Conservation (phyloP, 2,329 filamentous ascomycete genomes). For the Penicillium freii region DNA sequence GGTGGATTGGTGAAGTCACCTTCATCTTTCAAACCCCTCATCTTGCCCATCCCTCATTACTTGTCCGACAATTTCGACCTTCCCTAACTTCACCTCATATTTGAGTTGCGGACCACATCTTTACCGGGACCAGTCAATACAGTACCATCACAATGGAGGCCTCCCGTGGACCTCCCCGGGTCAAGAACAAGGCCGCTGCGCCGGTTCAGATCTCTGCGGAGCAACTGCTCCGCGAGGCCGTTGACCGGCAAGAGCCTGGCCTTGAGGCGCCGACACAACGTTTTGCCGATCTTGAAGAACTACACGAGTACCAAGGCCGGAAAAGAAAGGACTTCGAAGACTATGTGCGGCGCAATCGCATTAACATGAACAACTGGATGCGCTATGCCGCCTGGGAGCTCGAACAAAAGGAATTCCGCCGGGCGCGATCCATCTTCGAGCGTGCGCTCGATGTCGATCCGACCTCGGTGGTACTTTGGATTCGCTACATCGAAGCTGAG, state of each 20-base stretch:
- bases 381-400: constrained; percentile 96
- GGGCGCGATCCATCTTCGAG: constrained; percentile 91
- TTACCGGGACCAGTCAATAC: not conserved
- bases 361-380: constrained; percentile 99
- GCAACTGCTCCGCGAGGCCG: constrained; percentile 93
- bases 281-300: constrained; percentile 93
- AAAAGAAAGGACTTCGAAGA: constrained; percentile 97
- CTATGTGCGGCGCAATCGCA: constrained; percentile 89
- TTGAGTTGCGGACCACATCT: not conserved
- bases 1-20: not conserved
- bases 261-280: constrained; percentile 89
- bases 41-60: not conserved
- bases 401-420: constrained; percentile 94
- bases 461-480: constrained; percentile 83
- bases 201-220: constrained; percentile 91
- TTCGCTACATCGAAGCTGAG: constrained; percentile 91
- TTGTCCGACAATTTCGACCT: not conserved
- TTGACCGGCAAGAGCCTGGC: constrained; percentile 87
- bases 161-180: constrained; percentile 84
- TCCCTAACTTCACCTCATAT: constrained; percentile 1
- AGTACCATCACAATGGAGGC: constrained; percentile 69
- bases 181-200: constrained; percentile 98
- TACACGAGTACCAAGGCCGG: constrained; percentile 94
- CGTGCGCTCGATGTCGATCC: constrained; percentile 88
- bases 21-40: not conserved